Percentiles rank a stretch among this genome's conserved stretches.
These are phyloP conservation scores for Neodidymelliopsis sp. DNA, from an alignment of 2,329 filamentous ascomycete species.

Conservation along the genomic window DNA sequence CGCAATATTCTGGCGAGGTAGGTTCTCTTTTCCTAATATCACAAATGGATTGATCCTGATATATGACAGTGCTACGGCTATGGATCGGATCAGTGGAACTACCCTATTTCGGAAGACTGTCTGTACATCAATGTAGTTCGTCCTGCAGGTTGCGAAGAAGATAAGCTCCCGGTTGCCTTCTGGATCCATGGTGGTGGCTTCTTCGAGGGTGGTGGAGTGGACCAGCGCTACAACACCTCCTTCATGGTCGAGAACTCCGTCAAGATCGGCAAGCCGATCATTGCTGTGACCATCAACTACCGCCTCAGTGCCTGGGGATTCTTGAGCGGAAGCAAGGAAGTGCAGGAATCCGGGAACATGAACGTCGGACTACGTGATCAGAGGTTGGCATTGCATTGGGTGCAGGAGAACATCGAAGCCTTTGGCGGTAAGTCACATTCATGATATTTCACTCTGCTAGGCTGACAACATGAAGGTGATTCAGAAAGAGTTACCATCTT, in stretches of 20 bases:
- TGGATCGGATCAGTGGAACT: constrained; percentile 47
- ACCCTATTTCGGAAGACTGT: constrained; percentile 60
- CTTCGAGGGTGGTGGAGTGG: constrained; percentile 57
- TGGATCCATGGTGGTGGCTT: constrained; percentile 65
- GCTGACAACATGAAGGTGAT: constrained; percentile 45
- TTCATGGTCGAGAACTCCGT: constrained; percentile 57
- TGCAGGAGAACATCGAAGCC: constrained; percentile 53
- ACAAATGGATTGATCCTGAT: background rate
- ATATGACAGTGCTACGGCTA: constrained; percentile 47
- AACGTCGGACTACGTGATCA: constrained; percentile 58
- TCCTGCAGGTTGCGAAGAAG: constrained; percentile 44
- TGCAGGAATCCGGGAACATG: constrained; percentile 54
- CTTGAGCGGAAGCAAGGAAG: constrained; percentile 54
- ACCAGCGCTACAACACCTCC: constrained; percentile 61
- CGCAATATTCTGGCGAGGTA: constrained; percentile 36
- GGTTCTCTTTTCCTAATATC: background rate
- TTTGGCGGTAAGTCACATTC: constrained; percentile 51
- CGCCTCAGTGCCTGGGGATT: constrained; percentile 70
- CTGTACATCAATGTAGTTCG: constrained; percentile 62
- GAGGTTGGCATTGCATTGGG: constrained; percentile 56
- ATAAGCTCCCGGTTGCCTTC: constrained; percentile 61
- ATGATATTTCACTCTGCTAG: constrained; percentile 31
- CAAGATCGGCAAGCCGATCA: constrained; percentile 57
- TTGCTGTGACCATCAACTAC: constrained; percentile 57
- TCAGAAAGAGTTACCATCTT: constrained; percentile 55